Evolutionary conservation across 2,329 filamentous ascomycete species (phyloP).

Genomic region (Paracoccidioides brasiliensis): DNA sequence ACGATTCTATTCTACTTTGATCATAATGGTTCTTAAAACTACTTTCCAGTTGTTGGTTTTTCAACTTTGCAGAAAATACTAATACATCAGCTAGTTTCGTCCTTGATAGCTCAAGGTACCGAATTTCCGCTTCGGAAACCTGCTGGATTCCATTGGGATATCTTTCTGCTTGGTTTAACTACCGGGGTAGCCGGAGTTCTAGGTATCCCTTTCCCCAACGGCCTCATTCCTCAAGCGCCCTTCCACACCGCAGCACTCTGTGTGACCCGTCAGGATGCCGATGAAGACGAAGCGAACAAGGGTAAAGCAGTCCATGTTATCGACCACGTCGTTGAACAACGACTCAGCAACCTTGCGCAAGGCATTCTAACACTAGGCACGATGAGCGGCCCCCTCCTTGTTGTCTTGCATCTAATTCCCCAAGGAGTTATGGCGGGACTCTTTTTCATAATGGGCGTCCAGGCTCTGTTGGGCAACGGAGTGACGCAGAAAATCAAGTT

Average conservation of each 20-base stretch:
- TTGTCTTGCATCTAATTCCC: conserved; percentile 63
- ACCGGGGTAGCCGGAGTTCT: conserved; percentile 63
- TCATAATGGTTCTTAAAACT: conserved; percentile 53
- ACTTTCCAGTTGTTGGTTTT: background rate
- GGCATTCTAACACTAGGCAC: conserved; percentile 66
- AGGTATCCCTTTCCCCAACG: conserved; percentile 69
- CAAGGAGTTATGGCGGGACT: conserved; percentile 68
- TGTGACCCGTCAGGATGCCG: conserved; percentile 47
- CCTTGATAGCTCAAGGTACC: conserved; percentile 68
- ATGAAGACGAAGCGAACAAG: conserved; percentile 46
- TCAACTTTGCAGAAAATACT: conserved; percentile 9
- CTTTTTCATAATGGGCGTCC: conserved; percentile 75
- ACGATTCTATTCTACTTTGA: conserved; percentile 85
- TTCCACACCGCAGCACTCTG: conserved; percentile 72
- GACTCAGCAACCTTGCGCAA: conserved; percentile 64
- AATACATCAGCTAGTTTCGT: conserved; percentile 46
- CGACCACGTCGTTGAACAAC: conserved; percentile 52
- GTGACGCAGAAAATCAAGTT: conserved; percentile 65
- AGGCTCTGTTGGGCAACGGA: conserved; percentile 63
- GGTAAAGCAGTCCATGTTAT: conserved; percentile 51
- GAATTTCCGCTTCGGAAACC: conserved; percentile 72
- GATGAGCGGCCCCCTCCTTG: conserved; percentile 61
- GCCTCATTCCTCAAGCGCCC: conserved; percentile 69
- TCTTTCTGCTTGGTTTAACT: conserved; percentile 67
- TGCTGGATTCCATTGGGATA: conserved; percentile 74